Percentiles rank a stretch among this genome's conserved stretches.
phyloP scores from a whole-genome alignment of 1,139 yeast species.

The Suhomyces bribrorum region DNA sequence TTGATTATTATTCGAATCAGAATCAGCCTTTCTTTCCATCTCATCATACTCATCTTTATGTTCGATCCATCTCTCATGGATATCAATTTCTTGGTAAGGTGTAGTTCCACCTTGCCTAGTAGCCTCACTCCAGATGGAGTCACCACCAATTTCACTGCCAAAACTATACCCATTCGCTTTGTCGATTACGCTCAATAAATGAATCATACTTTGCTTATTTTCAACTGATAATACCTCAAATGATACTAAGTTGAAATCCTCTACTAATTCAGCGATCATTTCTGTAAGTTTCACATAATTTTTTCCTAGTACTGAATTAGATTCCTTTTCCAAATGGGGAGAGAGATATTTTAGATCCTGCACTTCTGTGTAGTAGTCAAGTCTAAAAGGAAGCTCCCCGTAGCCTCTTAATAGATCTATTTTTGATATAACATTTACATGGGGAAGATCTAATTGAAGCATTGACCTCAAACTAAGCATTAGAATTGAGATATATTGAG shows the following conservation, averaged over 20 bases:
- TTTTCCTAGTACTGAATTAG: constrained; percentile 59
- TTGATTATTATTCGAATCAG: constrained; percentile 20
- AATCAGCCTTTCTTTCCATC: constrained; percentile 51
- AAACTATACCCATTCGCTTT: constrained; percentile 91
- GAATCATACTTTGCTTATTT: constrained; percentile 88
- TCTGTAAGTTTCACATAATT: constrained; percentile 71
- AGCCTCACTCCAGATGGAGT: constrained; percentile 94
- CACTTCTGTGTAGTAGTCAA: constrained; percentile 90
- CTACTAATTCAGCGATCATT: constrained; percentile 78
- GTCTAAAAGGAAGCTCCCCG: constrained; percentile 60
- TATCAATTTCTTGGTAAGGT: constrained; percentile 56
- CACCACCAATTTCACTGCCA: constrained; percentile 96
- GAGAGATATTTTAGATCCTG: constrained; percentile 73
- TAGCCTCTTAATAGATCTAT: constrained; percentile 78
- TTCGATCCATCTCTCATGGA: constrained; percentile 96
- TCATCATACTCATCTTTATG: constrained; percentile 75
- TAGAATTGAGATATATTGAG: constrained; percentile 85
- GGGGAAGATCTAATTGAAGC: constrained; percentile 50
- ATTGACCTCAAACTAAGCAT: constrained; percentile 74
- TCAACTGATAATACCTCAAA: constrained; percentile 91
- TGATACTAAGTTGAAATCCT: constrained; percentile 83
- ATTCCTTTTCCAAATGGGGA: constrained; percentile 73
- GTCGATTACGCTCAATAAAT: constrained; percentile 73
- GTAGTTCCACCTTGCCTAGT: constrained; percentile 72
- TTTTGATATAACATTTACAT: constrained; percentile 65